Conservation (phyloP, 257 asterid genomes). For the Hygrophila difformis region DNA sequence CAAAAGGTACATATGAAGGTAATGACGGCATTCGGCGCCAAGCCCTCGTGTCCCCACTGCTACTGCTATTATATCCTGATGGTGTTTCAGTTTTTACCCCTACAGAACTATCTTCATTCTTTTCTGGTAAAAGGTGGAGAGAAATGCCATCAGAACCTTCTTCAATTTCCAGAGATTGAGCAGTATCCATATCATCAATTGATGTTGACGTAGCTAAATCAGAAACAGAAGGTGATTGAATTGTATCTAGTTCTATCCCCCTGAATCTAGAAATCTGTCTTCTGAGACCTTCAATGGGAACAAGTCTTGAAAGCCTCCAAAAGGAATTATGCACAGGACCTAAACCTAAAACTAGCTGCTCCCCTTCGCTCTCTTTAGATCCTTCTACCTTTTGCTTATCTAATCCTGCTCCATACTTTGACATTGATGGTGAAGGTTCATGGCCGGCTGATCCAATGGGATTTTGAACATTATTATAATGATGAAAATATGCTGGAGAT, state of each 20-base stretch:
- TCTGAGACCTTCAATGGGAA: slow-evolving; percentile 77
- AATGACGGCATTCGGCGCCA: slow-evolving; percentile 83
- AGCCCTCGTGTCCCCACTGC: slow-evolving; percentile 40
- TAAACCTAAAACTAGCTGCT: slow-evolving; percentile 86
- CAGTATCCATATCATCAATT: slow-evolving; percentile 48
- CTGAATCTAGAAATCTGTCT: slow-evolving; percentile 48
- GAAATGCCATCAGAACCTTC: slow-evolving; percentile 96
- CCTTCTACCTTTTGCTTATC: slow-evolving; percentile 51
- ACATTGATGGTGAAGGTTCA: slow-evolving; percentile 35
- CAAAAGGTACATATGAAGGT: slow-evolving; percentile 97
- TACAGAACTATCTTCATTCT: slow-evolving; percentile 40
- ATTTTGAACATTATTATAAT: slow-evolving; percentile 63
- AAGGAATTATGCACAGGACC: slow-evolving; percentile 95
- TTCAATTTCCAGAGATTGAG: slow-evolving; percentile 92
- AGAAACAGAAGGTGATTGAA: slow-evolving; percentile 32
- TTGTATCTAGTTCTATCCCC: slow-evolving; percentile 44
- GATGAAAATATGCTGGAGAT: slow-evolving; percentile 99
- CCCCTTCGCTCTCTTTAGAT: slow-evolving; percentile 61
- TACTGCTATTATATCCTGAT: slow-evolving; percentile 27
- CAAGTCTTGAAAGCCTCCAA: slow-evolving; percentile 98
- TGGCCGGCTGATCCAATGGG: slow-evolving; percentile 25
- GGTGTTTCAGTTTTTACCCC: slow-evolving; percentile 50
- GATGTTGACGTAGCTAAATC: slow-evolving; percentile 55
- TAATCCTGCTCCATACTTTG: slow-evolving; percentile 35
- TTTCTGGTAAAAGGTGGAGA: slow-evolving; percentile 66